Base-by-base conservation (phyloP, 148 eudicot species). In the Vaccinium myrtillus region DNA sequence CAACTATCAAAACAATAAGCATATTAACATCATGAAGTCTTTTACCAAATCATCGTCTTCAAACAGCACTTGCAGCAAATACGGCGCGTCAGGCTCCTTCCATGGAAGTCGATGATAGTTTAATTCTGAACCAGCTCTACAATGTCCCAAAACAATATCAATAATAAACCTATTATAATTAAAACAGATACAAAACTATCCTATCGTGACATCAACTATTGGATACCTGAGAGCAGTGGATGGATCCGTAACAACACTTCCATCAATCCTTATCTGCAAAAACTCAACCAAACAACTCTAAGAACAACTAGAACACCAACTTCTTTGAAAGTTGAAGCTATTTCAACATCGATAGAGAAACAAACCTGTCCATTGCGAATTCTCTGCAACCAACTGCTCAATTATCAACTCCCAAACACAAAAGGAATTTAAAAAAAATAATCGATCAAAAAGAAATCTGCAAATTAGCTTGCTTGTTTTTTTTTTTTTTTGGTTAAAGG, bases 21-120 rank as follows among this genome's bases (percentile, higher is more conserved):
- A 74, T 5, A 18, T 39, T 19, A 4, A 54, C 3, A 5, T 27
- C 30, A 27, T 54, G 6, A 36, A 74, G 49, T 83, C 32, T 56
- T 32, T 83, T 92, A 94, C 99, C 99, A 96, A 83, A 84, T 91
- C 93, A 86, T 88, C 93, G 88, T 96, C 99, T 88, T 94, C 98
- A 83, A 88, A 93, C 67, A 96, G 86, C 75, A 94, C 91, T 85
- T 94, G 90, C 51, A 96, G 89, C 87, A 88, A 82, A 87, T 90
- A 91, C 3, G 99, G 99, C 15, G 95, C 93, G 78, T 94, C 91
- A 10, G 98, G 97, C 79, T 96, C 99, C 83, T 84, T 93, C 98
- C 99, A 94, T 5, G 95, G 95, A 85, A 91, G 92, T 56, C 99
- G 92, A 85, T 92, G 94, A 91, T 96, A 96, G 80, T 86, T 89